A percentile compares a stretch with the other conserved stretches of the same genome.
These are phyloP conservation scores for Diaporthe sp. DNA, from an alignment of 2,329 filamentous ascomycete genomes.

Conservation along the genomic window DNA sequence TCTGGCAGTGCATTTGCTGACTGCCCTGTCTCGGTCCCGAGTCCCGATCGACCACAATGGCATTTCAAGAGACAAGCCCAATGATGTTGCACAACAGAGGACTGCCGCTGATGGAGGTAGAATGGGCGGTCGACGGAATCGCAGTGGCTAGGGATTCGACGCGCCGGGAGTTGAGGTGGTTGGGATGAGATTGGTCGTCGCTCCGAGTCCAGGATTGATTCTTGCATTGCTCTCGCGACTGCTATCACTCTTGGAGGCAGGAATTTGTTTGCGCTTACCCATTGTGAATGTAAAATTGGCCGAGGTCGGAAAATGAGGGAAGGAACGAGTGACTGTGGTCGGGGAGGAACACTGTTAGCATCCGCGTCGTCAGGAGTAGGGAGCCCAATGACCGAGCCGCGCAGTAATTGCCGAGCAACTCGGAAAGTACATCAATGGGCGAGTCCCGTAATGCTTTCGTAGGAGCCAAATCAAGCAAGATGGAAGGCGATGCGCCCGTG, in stretches of 20 bases:
- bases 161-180: slow-evolving; percentile 16
- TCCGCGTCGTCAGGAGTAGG: slow-evolving; percentile 22
- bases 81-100: background rate
- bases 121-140: slow-evolving; percentile 4
- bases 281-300: slow-evolving; percentile 41
- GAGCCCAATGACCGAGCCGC: background rate
- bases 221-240: slow-evolving; percentile 40
- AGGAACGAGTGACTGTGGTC: slow-evolving; percentile 42
- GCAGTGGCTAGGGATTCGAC: slow-evolving; percentile 9
- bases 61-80: slow-evolving; percentile 4
- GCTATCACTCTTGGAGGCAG: slow-evolving; percentile 23
- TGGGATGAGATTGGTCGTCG: slow-evolving; percentile 7
- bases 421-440: slow-evolving; percentile 18
- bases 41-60: slow-evolving; percentile 8
- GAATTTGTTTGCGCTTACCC: slow-evolving; percentile 38
- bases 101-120: background rate
- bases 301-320: slow-evolving; percentile 37
- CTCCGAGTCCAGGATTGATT: slow-evolving; percentile 30
- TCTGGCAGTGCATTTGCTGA: slow-evolving; percentile 52
- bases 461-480: background rate
- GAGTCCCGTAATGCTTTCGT: background rate
- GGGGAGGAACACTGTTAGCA: slow-evolving; percentile 36
- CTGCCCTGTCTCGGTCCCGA: slow-evolving; percentile 60
- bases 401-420: background rate
- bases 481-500: slow-evolving; percentile 5